Conservation (phyloP, 2,329 filamentous ascomycete species). For the Fusarium sp. region DNA sequence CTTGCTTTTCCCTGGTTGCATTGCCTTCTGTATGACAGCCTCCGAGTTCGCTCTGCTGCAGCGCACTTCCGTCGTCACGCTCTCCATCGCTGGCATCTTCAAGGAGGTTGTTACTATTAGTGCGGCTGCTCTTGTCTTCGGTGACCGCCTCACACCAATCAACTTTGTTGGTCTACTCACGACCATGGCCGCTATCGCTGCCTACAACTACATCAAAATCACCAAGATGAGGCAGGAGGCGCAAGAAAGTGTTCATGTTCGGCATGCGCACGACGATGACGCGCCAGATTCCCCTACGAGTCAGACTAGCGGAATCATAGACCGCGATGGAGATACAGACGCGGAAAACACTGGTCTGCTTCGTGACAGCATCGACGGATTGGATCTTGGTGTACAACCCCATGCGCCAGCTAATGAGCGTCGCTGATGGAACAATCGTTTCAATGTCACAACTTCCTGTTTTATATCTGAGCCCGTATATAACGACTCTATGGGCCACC, state of each 20-base stretch:
- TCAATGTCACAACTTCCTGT: constrained; percentile 17
- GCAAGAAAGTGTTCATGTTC: constrained; percentile 57
- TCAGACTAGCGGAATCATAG: constrained; percentile 52
- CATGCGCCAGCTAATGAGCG: constrained; percentile 20
- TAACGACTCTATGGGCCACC: constrained; percentile 16
- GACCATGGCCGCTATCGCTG: constrained; percentile 84
- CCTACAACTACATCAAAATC: constrained; percentile 96
- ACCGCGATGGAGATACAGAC: constrained; percentile 52
- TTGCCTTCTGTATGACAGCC: constrained; percentile 96
- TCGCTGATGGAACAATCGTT: constrained; percentile 25
- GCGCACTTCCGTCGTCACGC: constrained; percentile 92
- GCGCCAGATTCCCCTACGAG: constrained; percentile 44
- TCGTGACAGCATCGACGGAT: constrained; percentile 48
- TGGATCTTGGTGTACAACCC: constrained; percentile 47
- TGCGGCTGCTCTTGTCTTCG: constrained; percentile 85
- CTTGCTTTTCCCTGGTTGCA: constrained; percentile 85
- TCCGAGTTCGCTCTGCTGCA: constrained; percentile 95
- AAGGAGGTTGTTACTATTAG: constrained; percentile 98
- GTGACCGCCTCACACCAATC: constrained; percentile 85
- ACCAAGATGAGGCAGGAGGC: constrained; percentile 85
- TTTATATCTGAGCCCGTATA: constrained; percentile 23
- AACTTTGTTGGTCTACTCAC: constrained; percentile 89
- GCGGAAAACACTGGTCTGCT: constrained; percentile 58
- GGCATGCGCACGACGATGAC: constrained; percentile 47
- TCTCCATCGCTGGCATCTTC: constrained; percentile 97